Conservation (phyloP, 768 basidiomycete species). For the Boletus sp. region DNA sequence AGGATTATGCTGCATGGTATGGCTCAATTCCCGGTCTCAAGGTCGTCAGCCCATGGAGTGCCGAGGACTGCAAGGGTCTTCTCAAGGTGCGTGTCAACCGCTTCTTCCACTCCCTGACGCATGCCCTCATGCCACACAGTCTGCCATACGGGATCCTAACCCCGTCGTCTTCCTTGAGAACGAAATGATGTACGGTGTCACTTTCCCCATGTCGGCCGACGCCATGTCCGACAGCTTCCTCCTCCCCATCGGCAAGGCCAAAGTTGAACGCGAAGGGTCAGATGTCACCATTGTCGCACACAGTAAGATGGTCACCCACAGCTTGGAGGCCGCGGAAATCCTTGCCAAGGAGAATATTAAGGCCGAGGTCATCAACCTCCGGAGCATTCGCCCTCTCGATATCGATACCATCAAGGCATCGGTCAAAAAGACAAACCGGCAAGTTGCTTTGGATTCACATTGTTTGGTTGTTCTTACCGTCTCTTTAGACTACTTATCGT, state of each 20-base stretch:
- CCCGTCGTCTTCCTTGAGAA: conserved; percentile 99
- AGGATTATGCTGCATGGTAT: conserved; percentile 97
- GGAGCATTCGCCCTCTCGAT: conserved; percentile 94
- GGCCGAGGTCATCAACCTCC: conserved; percentile 96
- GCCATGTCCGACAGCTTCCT: conserved; percentile 95
- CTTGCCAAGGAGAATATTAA: conserved; percentile 96
- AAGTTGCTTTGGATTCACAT: conserved; percentile 19
- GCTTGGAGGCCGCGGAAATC: conserved; percentile 88
- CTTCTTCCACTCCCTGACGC: background rate
- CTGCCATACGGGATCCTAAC: conserved; percentile 97
- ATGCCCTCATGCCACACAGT: conserved; percentile 37
- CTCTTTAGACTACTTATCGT: conserved; percentile 75
- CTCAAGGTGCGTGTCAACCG: conserved; percentile 64
- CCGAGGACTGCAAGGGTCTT: conserved; percentile 99
- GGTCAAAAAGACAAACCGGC: conserved; percentile 99
- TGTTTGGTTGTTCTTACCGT: background rate
- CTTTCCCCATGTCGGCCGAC: conserved; percentile 93
- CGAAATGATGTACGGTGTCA: conserved; percentile 97
- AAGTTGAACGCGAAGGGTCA: conserved; percentile 88
- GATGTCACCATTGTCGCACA: conserved; percentile 97
- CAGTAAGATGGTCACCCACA: conserved; percentile 96
- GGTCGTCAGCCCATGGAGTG: conserved; percentile 95
- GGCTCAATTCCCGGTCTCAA: conserved; percentile 93
- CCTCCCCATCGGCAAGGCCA: conserved; percentile 95
- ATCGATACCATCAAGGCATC: conserved; percentile 96